A percentile compares a stretch with the other conserved stretches of the same genome.
Evolutionary conservation across 2,329 filamentous ascomycete genomes (phyloP).

Genomic region (Colletotrichum melonis): DNA sequence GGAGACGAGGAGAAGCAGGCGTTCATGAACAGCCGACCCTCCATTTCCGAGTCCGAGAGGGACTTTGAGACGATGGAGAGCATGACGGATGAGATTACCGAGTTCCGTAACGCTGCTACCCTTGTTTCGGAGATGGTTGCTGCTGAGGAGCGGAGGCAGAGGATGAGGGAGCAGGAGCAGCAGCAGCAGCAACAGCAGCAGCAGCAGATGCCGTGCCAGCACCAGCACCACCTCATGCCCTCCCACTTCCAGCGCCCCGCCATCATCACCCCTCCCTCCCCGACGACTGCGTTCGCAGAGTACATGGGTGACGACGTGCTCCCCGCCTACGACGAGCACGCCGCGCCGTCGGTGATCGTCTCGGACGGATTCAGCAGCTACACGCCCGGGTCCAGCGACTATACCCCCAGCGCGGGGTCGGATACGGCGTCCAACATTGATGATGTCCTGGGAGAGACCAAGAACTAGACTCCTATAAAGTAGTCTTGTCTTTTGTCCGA

Average conservation of each 20-base stretch:
- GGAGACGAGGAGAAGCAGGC: conserved; percentile 53
- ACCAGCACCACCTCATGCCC: conserved; percentile 20
- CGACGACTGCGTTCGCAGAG: conserved; percentile 41
- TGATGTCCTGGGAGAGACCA: conserved; percentile 40
- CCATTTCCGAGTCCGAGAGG: conserved; percentile 24
- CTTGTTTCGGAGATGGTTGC: conserved; percentile 59
- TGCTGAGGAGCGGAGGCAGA: conserved; percentile 49
- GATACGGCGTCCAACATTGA: conserved; percentile 29
- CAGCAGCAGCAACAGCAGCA: conserved; percentile 44
- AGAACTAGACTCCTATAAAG: conserved; percentile 28
- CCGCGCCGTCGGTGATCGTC: conserved; percentile 49
- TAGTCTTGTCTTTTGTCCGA: too few species aligned
- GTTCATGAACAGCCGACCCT: conserved; percentile 41
- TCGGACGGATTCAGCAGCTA: conserved; percentile 56
- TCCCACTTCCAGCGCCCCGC: conserved; percentile 30
- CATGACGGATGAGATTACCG: conserved; percentile 62
- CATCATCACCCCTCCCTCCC: conserved; percentile 38
- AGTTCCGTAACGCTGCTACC: conserved; percentile 58
- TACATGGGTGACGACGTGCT: conserved; percentile 50
- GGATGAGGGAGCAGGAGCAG: conserved; percentile 37
- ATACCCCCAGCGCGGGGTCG: conserved; percentile 39
- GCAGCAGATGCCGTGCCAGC: background rate
- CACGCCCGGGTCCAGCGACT: conserved; percentile 45
- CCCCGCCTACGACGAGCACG: conserved; percentile 53
- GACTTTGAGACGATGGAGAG: conserved; percentile 40